Percentiles rank a stretch among this genome's conserved stretches.
These are phyloP conservation scores for Phyllostachys edulis DNA, from an alignment of 176 grass and related monocot genomes.

Conservation along the genomic window DNA sequence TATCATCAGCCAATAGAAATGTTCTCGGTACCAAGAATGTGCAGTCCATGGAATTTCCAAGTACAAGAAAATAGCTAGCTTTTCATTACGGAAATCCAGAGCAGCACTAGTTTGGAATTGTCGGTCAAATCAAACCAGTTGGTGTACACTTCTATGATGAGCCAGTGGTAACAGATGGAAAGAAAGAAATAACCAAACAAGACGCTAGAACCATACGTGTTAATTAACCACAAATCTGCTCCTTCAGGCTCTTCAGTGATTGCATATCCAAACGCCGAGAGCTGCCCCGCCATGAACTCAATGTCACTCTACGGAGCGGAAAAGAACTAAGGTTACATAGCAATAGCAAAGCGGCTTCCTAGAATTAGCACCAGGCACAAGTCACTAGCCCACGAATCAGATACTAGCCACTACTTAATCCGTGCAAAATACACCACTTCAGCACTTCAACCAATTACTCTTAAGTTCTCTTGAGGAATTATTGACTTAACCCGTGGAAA, in stretches of 20 bases:
- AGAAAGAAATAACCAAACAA: constrained; percentile 11
- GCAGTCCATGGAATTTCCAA: not conserved
- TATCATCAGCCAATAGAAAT: not conserved
- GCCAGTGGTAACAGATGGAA: not conserved
- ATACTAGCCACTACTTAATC: not conserved
- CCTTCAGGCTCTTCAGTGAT: constrained; percentile 74
- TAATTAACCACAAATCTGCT: constrained; percentile 97
- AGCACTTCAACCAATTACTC: constrained; percentile 9
- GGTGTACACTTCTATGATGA: not conserved
- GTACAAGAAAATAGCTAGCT: not conserved
- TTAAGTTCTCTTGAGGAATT: not conserved
- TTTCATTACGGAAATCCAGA: not conserved
- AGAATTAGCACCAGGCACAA: not conserved
- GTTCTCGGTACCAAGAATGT: not conserved
- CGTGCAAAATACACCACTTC: not conserved
- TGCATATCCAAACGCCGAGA: constrained; percentile 83
- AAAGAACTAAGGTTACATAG: not conserved
- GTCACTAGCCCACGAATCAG: not conserved
- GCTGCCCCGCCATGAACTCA: constrained; percentile 97
- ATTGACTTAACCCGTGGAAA: not conserved
- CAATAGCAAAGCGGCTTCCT: not conserved
- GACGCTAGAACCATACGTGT: constrained; percentile 56
- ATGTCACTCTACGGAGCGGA: constrained; percentile 76
- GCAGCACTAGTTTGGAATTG: not conserved
- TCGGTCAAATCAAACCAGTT: not conserved